These are phyloP conservation scores for Fusarium xylarioides DNA, from an alignment of 2,329 filamentous ascomycete genomes.

Conservation along the genomic window DNA sequence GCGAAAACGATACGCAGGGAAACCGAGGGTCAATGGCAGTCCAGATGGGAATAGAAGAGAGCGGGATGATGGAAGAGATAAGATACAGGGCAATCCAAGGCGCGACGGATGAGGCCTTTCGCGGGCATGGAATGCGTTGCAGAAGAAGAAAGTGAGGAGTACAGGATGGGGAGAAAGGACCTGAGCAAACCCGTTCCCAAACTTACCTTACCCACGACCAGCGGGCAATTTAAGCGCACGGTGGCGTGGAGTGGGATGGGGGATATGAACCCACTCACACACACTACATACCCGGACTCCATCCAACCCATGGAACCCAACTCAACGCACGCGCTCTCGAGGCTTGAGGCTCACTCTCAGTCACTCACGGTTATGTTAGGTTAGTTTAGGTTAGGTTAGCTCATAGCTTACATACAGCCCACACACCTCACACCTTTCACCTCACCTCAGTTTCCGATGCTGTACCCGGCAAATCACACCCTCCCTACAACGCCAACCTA, in stretches of 20 bases:
- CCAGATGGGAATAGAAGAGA: conserved; percentile 2
- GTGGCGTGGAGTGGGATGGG: conserved; percentile 22
- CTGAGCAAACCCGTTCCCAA: conserved; percentile 49
- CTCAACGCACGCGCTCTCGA: conserved; percentile 26
- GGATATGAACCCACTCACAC: conserved; percentile 41
- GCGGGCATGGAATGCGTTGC: conserved; percentile 47
- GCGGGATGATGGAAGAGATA: conserved; percentile 17
- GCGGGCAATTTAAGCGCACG: conserved; percentile 26
- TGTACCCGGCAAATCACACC: conserved; percentile 30
- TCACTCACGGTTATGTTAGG: background rate
- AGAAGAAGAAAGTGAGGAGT: conserved; percentile 50
- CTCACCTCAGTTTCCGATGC: conserved; percentile 28
- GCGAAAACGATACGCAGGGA: background rate
- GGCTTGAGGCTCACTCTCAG: background rate
- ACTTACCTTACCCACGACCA: conserved; percentile 55
- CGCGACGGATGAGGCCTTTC: conserved; percentile 46
- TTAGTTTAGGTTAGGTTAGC: conserved; percentile 7
- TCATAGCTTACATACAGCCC: background rate
- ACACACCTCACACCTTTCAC: background rate
- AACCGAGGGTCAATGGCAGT: conserved; percentile 27
- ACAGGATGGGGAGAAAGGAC: conserved; percentile 52
- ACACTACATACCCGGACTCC: conserved; percentile 6
- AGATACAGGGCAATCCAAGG: conserved; percentile 18
- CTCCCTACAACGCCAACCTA: background rate
- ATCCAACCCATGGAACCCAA: background rate